A percentile compares a stretch with the other conserved stretches of the same genome.
Conservation (phyloP, 768 basidiomycete species). For the Boletus speciosus region DNA sequence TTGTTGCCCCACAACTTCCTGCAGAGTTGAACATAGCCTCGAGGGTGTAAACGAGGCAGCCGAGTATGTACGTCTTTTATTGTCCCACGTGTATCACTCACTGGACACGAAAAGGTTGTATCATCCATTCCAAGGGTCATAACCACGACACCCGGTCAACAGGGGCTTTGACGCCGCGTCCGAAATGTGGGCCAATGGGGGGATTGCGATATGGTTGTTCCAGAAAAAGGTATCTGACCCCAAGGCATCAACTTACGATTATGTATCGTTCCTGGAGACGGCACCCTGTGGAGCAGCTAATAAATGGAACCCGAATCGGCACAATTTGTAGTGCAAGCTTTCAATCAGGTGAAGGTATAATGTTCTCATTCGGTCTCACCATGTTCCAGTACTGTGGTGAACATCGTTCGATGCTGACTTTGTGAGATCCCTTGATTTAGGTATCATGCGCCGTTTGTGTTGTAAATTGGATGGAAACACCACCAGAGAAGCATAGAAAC, state of each 20-base stretch:
- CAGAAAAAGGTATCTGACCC: slow-evolving; percentile 7
- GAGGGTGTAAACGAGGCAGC: slow-evolving; percentile 1
- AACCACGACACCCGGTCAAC: background rate
- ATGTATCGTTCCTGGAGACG: slow-evolving; percentile 13
- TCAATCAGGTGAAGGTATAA: slow-evolving; percentile 7
- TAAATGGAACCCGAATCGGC: slow-evolving; percentile 5
- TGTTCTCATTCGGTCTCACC: background rate
- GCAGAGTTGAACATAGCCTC: background rate
- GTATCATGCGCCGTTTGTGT: background rate
- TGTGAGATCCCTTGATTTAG: background rate
- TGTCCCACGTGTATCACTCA: slow-evolving; percentile 3
- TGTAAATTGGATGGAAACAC: background rate
- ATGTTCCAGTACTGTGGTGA: background rate
- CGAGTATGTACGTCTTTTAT: background rate
- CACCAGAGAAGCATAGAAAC: background rate
- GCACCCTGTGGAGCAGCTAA: slow-evolving; percentile 11
- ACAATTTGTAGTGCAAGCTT: background rate
- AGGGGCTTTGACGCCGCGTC: slow-evolving; percentile 10
- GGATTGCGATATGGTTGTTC: slow-evolving; percentile 16
- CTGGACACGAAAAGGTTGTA: background rate
- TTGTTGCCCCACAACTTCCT: background rate
- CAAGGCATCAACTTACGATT: background rate
- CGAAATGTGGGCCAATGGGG: slow-evolving; percentile 18
- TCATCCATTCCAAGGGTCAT: slow-evolving; percentile 3
- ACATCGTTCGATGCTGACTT: background rate